Evolutionary conservation across 345 rosid species (phyloP), one percentile per base, ranked within the genome.

Genomic region (Laguncularia racemosa): DNA sequence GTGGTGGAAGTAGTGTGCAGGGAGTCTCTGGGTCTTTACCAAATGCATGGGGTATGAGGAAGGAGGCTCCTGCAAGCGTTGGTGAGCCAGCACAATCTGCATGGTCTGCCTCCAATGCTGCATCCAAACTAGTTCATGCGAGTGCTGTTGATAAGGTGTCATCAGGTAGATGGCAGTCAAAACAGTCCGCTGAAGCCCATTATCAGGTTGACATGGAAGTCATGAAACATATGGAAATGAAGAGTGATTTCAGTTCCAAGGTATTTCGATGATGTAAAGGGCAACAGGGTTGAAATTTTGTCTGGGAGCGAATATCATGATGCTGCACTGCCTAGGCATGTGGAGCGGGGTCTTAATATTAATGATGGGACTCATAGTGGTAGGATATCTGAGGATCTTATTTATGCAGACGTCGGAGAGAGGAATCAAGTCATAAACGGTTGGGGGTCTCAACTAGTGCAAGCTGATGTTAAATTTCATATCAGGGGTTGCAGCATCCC

Each of bases 111-210:
- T 71, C 73, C 58, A 75, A 63, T 59, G 69, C 82, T 56, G 71
- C 69, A 69, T 82, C 84, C 1, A 84, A 74, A 72, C 72, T 86
- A 71, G 84, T 76, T 60, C 78, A 79, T 68, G 78, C 89, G 44
- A 82, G 81, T 78, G 95, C 86, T 12, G 62, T 81, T 50, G 92
- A 89, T 16, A 88, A 86, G 67, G 80, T 81, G 18, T 80, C 89
- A 57, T 89, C 92, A 0, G 88, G 91, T 53, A 73, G 85, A 76
- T 89, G 92, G 92, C 91, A 84, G 67, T 71, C 84, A 0, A 82
- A 81, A 60, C 82, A 56, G 46, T 74, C 82, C 54, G 13, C 62
- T 57, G 9, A 33, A 5, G 52, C 10, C 55, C 73, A 55, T 4
- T 55, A 77, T 62, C 79, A 71, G 53, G 73, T 63, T 16, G 85